Base-by-base conservation (phyloP, 202 grass and related monocot species). In the Carex sylvatica region DNA sequence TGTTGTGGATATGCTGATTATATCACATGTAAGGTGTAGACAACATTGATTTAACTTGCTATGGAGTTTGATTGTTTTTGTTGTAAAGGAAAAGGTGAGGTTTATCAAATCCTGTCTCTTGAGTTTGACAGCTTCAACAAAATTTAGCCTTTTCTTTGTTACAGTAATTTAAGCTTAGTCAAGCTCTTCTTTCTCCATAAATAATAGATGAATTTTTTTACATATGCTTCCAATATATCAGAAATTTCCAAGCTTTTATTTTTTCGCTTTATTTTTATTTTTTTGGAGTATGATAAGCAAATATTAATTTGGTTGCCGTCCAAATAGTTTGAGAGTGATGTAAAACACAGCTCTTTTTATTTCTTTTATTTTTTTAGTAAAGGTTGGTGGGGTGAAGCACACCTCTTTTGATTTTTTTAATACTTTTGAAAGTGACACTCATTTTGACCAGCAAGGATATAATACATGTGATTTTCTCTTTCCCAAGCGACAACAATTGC, bases 1-100 rank as follows among this genome's bases (percentile, higher is more conserved):
- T 40, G 80, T 82, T 55, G 61, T 82, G n/a, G 59, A 53, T 69
- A 52, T 69, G 63, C 42, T 82, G 80, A 82, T 69, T 70, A 61
- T 67, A 80, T 80, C 65, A 67, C 59, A 52, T 69, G 24, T 67
- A 82, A 67, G 58, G 61, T 66, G 61, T 82, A 82, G 74, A 58
- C 52, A 77, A 77, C 74, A 59, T 77, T 69, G 80, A 53, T 82
- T 66, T 66, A 51, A 81, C 15, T 81, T 81, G 33, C 40, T 81
- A 47, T 54, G 12, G 72, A 53, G 1, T 68, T 68, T 38, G 53
- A 58, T 77, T 56, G 72, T 74, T 74, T 74, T 74, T 74, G 46
- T 24, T 81, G 61, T 24, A 81, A 66, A 61, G 60, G 60, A 65
- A 81, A 81, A 52, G 30, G 79, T 65, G 42, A 81, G 54, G 28